Base-by-base conservation (phyloP, 352 stramenopile genomes). In the Thalassiosira delicatula region DNA sequence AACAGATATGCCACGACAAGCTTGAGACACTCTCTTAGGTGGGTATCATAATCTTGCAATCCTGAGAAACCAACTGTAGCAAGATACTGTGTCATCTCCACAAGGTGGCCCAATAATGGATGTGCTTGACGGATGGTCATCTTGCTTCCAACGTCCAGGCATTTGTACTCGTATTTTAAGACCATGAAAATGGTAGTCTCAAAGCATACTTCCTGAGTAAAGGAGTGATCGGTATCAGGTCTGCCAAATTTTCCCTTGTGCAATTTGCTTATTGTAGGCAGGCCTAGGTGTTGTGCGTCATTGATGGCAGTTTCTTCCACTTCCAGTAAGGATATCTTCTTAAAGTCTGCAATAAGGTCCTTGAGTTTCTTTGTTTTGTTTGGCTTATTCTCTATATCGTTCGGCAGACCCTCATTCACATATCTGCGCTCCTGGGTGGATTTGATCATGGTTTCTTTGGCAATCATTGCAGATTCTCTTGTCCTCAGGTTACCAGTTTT, bases 21-120 rank as follows among this genome's bases (percentile, higher is more conserved):
- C 60, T 32, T n/a, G n/a, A n/a, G n/a, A n/a, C n/a, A 8, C 0
- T 53, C 40, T 70, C 23, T 66, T n/a, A 35, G 2, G 14, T n/a
- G 1, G 21, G 44, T 5, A 53, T 53, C 35, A 42, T 42, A 42
- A 42, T 42, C 35, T 42, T 12, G 35, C 5, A 42, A 12, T 42
- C 5, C 5, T 12, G 35, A 42, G 35, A 42, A 42, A 42, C 12
- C 35, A 42, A 42, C 12, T 12, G 5, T 42, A 5, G 35, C 35
- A 42, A 12, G 12, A 5, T 12, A 12, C 12, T 12, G 5, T 42
- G 12, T 42, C 12, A 12, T 5, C 35, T 42, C 12, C 35, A 42
- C 53, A 23, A 81, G 30, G 25, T 74, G 62, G 14, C 14, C 4
- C 11, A 79, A 8, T 1, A 70, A 27, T 46, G 11, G 49, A 33